Conservation (phyloP, 352 stramenopile genomes). For the Salisapilia sapeloensis region DNA sequence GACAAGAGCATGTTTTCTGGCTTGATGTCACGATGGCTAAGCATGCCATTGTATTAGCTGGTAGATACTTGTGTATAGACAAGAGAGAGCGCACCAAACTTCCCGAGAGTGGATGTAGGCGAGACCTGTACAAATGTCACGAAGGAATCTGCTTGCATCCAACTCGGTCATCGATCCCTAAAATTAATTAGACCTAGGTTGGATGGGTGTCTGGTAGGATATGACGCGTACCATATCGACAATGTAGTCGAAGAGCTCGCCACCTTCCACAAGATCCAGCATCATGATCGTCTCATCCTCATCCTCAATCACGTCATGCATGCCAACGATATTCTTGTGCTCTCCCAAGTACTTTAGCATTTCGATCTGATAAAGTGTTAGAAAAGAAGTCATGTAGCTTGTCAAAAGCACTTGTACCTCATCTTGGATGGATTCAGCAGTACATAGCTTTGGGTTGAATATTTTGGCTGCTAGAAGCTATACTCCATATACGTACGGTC, state of each 20-base stretch:
- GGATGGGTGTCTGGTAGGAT: neutral
- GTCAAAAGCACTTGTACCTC: constrained; percentile 14
- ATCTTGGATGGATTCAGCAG: constrained; percentile 28
- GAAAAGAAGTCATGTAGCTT: neutral
- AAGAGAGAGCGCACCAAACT: constrained; percentile 20
- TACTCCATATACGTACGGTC: constrained; percentile 1
- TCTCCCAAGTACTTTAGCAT: constrained; percentile 33
- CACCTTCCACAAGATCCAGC: constrained; percentile 53
- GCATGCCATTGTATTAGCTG: neutral
- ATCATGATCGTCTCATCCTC: constrained; percentile 65
- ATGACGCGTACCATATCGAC: constrained; percentile 23
- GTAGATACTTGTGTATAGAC: neutral
- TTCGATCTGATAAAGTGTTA: constrained; percentile 19
- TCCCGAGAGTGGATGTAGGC: constrained; percentile 48
- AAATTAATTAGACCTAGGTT: neutral
- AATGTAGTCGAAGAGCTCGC: constrained; percentile 72
- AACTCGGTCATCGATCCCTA: constrained; percentile 54
- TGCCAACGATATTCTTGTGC: constrained; percentile 50
- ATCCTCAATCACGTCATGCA: constrained; percentile 44
- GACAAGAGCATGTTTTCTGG: constrained; percentile 61
- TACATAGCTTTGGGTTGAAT: constrained; percentile 43
- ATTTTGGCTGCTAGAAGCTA: constrained; percentile 52
- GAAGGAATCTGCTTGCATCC: constrained; percentile 44
- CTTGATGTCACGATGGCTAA: constrained; percentile 59
- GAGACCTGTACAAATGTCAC: constrained; percentile 37